phyloP scores from a whole-genome alignment of 345 rosid species.

The Clausena lansium region DNA sequence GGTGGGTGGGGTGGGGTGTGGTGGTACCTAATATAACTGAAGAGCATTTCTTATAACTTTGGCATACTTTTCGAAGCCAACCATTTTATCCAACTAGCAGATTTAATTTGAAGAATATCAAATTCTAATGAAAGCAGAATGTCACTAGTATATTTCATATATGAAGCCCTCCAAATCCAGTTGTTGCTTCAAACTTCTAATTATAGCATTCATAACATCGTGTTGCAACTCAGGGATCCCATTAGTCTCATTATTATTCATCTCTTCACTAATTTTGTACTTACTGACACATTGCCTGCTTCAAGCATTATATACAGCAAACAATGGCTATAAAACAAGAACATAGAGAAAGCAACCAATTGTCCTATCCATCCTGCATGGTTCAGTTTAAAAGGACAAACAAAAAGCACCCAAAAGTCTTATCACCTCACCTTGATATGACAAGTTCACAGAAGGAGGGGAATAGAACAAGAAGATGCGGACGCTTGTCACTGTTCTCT shows the following conservation, averaged over 20 bases:
- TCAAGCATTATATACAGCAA: background rate
- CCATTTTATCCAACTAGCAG: background rate
- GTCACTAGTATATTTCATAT: background rate
- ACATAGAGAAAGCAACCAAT: background rate
- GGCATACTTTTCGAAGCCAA: background rate
- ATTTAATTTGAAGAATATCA: background rate
- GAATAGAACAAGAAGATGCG: conserved; percentile 81
- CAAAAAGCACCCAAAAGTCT: background rate
- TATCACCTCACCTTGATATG: conserved; percentile 61
- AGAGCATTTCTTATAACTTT: background rate
- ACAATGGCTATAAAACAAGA: background rate
- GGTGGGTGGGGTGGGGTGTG: too few species aligned
- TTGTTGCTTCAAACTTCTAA: background rate
- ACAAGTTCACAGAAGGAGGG: conserved; percentile 88
- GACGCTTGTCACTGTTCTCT: conserved; percentile 35
- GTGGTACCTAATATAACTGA: too few species aligned
- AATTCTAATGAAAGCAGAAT: background rate
- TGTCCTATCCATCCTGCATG: background rate
- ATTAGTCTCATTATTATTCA: background rate
- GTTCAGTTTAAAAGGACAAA: background rate
- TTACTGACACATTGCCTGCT: background rate
- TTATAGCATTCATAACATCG: background rate
- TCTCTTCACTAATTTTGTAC: background rate
- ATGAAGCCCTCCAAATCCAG: background rate
- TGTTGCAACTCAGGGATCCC: background rate